Evolutionary conservation across 108 stramenopile species (phyloP).

Genomic region (Pseudonitzschia pungens): DNA sequence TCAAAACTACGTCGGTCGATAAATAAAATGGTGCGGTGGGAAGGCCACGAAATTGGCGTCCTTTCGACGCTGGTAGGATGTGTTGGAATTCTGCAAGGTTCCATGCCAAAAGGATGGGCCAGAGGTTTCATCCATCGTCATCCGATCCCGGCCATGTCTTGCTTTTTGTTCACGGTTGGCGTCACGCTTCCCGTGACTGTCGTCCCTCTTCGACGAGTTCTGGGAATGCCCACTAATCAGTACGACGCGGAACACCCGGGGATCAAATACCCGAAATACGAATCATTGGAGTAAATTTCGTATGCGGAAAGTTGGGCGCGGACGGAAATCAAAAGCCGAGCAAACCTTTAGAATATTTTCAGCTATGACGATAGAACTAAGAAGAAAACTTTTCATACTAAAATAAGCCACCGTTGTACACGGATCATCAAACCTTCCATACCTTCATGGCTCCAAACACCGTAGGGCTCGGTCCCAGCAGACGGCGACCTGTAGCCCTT

Average conservation of each 20-base stretch:
- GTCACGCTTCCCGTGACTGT: conserved; percentile 66
- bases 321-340: not conserved
- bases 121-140: conserved; percentile 77
- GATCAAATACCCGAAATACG: conserved; percentile 72
- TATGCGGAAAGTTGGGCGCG: not conserved
- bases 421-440: not conserved
- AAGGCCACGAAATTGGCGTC: conserved; percentile 84
- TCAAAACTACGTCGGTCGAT: not conserved
- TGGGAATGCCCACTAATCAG: conserved; percentile 86
- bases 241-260: conserved; percentile 65
- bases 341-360: not conserved
- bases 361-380: not conserved
- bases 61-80: conserved; percentile 66
- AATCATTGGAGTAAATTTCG: conserved; percentile 30
- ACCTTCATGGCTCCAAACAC: too few relatives aligned
- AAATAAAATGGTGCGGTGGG: conserved; percentile 63
- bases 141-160: conserved; percentile 75
- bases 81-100: conserved; percentile 57
- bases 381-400: not conserved
- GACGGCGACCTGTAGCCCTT: not conserved
- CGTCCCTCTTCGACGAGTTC: conserved; percentile 67
- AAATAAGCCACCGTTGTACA: not conserved
- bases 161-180: conserved; percentile 55
- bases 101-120: conserved; percentile 79
- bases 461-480: too few relatives aligned